These are phyloP conservation scores for Phialemoniopsis sp. DNA, from an alignment of 2,329 filamentous ascomycete species.

Conservation along the genomic window DNA sequence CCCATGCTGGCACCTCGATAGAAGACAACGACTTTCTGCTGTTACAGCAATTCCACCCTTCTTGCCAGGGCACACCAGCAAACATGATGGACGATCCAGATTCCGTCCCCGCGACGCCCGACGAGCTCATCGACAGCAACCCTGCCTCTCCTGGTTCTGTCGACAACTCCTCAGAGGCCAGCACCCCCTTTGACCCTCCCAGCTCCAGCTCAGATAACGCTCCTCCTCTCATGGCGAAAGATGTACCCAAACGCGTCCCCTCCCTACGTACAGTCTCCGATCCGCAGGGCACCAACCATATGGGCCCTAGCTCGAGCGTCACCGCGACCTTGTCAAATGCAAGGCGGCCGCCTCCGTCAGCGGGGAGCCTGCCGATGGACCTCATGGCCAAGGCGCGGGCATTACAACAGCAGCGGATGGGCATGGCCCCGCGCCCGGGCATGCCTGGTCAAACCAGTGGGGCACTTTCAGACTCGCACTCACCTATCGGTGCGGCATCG, in stretches of 20 bases:
- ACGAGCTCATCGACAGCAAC: slow-evolving; percentile 34
- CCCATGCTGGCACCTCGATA: no score
- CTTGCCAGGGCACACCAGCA: background rate
- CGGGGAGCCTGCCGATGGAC: slow-evolving; percentile 31
- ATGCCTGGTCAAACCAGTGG: slow-evolving; percentile 12
- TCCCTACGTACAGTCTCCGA: slow-evolving; percentile 59
- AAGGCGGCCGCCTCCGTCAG: slow-evolving; percentile 43
- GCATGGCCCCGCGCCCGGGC: slow-evolving; percentile 17
- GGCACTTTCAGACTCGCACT: slow-evolving; percentile 20
- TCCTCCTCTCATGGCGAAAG: slow-evolving; percentile 14
- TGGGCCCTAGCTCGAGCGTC: slow-evolving; percentile 82
- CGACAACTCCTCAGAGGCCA: slow-evolving; percentile 41
- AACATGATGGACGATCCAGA: slow-evolving; percentile 22
- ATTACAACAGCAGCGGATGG: slow-evolving; percentile 27
- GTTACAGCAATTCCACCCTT: background rate
- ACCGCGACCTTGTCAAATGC: slow-evolving; percentile 70
- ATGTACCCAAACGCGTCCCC: slow-evolving; percentile 46
- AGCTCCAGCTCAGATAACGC: slow-evolving; percentile 20
- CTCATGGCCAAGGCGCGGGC: slow-evolving; percentile 33
- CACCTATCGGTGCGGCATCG: slow-evolving; percentile 21
- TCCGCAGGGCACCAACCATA: slow-evolving; percentile 45
- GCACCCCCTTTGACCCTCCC: slow-evolving; percentile 39
- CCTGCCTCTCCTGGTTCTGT: slow-evolving; percentile 37
- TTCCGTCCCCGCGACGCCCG: slow-evolving; percentile 39
- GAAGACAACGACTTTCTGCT: no score